Percentiles rank a stretch among this genome's conserved stretches.
phyloP scores from a whole-genome alignment of 2,329 filamentous ascomycete genomes.

The Colletotrichum sp. region DNA sequence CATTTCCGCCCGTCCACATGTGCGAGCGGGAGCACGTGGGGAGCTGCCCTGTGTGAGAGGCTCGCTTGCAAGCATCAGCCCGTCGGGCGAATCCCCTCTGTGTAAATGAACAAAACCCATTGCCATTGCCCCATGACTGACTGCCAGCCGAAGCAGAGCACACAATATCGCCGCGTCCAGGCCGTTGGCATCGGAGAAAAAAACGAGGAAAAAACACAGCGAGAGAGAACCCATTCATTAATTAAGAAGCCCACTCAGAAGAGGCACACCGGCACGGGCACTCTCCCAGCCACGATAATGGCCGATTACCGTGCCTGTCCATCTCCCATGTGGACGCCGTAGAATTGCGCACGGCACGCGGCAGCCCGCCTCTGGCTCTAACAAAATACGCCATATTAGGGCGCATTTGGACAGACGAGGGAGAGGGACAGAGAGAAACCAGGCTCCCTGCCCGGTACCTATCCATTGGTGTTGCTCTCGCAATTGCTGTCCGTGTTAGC shows the following conservation, averaged over 20 bases:
- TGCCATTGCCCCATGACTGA: not conserved
- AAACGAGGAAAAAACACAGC: not conserved
- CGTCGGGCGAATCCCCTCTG: not conserved
- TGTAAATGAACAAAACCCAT: not conserved
- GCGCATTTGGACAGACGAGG: not conserved
- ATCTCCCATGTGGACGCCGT: not conserved
- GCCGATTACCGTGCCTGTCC: not conserved
- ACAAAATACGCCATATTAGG: not conserved
- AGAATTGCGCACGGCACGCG: not conserved
- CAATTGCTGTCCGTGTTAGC: not conserved
- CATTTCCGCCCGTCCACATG: slow-evolving; percentile 4
- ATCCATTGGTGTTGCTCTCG: not conserved
- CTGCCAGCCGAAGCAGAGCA: not conserved
- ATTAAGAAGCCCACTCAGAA: not conserved
- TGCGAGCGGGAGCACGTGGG: slow-evolving; percentile 11
- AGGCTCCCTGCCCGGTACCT: not conserved
- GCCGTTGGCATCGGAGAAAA: not conserved
- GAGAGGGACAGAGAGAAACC: not conserved
- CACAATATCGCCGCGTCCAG: slow-evolving; percentile 5
- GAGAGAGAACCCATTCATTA: not conserved
- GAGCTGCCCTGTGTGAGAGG: slow-evolving; percentile 14
- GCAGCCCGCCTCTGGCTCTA: not conserved
- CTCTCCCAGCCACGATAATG: not conserved
- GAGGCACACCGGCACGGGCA: not conserved
- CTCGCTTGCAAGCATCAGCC: not conserved